Base-by-base conservation (phyloP, 352 stramenopile species). In the Phytopythium montanum region DNA sequence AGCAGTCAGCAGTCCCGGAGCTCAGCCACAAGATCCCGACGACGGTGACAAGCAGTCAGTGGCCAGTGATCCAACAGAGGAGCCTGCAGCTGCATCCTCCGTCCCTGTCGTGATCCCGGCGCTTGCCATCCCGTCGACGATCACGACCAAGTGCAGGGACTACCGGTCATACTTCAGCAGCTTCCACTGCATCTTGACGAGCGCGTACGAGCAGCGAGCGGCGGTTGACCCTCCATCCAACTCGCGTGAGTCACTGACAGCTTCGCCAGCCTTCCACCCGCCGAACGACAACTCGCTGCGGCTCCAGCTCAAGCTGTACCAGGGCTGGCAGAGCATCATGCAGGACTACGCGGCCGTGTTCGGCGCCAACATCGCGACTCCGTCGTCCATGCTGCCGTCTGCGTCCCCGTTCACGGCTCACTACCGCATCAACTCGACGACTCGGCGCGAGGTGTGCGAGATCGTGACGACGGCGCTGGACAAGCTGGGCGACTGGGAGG, bases 331-430 rank as follows among this genome's bases (percentile, higher is more conserved):
- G 36, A 86, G 72, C 21, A 90, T 96, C 65, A 96, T 96, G 85
- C 60, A 80, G 10, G 87, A 96, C 70, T 96, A 96, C 57, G 70
- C 80, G 19, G 93, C 85, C 1, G 84, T 94, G 6, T 96, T 96
- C 67, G 79, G 77, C 1, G 56, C 45, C 7, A 72, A 72, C 21
- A 84, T 73, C 52, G 59, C 62, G 4, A 70, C 64, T 5, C 64
- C 66, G 2, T 64, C 64, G 34, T 70, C 61, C 10, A 79, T 82
- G 53, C 50, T 78, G 0, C 64, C 74, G 8, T 19, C 59, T 18
- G 69, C 62, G 2, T 72, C 68, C 23, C 73, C 68, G 6, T 89
- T 49, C 66, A 83, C 70, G 1, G 76, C 82, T 5, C 78, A 92
- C 50, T 96, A 93, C 49, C 84, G 87, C 1, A 87, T 96, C 59